Evolutionary conservation across 2,329 filamentous ascomycete genomes (phyloP), one percentile per base, ranked within the genome.

Genomic region (Ophiostoma quercus): DNA sequence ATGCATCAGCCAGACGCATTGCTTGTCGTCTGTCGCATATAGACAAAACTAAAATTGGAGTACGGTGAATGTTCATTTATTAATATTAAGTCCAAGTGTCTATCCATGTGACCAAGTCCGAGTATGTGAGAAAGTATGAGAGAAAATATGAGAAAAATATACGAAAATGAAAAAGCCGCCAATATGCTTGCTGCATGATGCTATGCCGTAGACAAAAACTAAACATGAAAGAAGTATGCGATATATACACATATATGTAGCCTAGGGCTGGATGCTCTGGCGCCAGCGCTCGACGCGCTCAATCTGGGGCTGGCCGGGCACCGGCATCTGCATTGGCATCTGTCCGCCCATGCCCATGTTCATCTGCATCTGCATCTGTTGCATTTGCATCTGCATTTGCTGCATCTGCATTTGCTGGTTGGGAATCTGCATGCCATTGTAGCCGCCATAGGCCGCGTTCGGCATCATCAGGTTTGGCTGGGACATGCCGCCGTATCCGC

Each of bases 271-370:
- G 14, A 79, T 75, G 19, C 75, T 71, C 72, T 78, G 77, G 34
- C 78, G 74, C 78, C 78, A 79, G 22, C 75, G 73, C 74, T 79
- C 78, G 12, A 79, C 78, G 67, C 74, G 77, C 66, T 79, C 77
- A 3, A 75, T 68, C 71, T 77, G 75, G 1, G 73, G 75, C 66
- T 73, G 75, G 66, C 67, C 68, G 60, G 72, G 74, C 14, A 68
- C 34, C 19, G 43, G 68, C 65, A 71, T 67, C 34, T 74, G 75
- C 73, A 74, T 70, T 12, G 67, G 72, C 71, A 72, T 71, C 60
- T 32, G 54, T 71, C 68, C 14, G 25, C 54, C 22, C 67, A 68
- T 68, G 62, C 16, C 60, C 66, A 70, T 68, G 29, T 8, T 41
- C 69, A 67, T 67, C 16, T 60, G 67, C 69, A 68, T 57, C 9